Percentiles rank a stretch among this genome's conserved stretches.
Conservation (phyloP, 2,329 filamentous ascomycete species). For the Pyrenochaeta sp. region DNA sequence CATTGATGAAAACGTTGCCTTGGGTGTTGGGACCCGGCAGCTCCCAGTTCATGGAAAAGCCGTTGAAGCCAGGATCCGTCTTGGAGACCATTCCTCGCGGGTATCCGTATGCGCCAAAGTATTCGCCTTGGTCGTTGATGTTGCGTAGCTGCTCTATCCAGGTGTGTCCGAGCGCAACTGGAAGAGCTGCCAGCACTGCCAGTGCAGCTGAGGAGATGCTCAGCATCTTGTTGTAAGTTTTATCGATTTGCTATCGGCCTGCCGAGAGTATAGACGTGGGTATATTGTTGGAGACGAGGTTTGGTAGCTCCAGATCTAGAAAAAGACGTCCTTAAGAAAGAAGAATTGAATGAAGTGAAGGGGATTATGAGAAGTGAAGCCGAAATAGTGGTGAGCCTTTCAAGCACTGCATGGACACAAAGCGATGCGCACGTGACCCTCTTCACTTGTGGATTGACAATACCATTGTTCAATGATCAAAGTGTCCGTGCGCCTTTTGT, state of each 20-base stretch:
- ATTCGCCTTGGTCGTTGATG: slow-evolving; percentile 76
- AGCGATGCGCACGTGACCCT: slow-evolving; percentile 22
- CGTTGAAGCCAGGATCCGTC: slow-evolving; percentile 61
- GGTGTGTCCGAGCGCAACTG: slow-evolving; percentile 62
- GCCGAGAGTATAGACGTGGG: too few species aligned
- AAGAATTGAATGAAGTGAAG: slow-evolving; percentile 5
- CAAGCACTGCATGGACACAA: slow-evolving; percentile 16
- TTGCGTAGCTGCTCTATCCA: slow-evolving; percentile 82
- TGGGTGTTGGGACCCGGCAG: slow-evolving; percentile 60
- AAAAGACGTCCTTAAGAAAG: slow-evolving; percentile 4
- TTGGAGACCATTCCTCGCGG: slow-evolving; percentile 74
- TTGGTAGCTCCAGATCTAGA: too few species aligned
- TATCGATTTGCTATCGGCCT: slow-evolving; percentile 10
- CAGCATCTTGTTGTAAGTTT: slow-evolving; percentile 24
- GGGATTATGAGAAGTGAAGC: slow-evolving; percentile 10
- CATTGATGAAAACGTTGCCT: slow-evolving; percentile 56
- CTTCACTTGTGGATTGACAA: slow-evolving; percentile 37
- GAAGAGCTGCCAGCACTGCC: slow-evolving; percentile 27
- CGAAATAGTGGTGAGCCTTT: slow-evolving; percentile 19
- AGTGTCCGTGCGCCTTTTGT: slow-evolving; percentile 23
- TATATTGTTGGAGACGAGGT: too few species aligned
- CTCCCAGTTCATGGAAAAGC: slow-evolving; percentile 61
- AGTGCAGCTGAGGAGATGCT: slow-evolving; percentile 18
- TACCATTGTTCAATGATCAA: slow-evolving; percentile 36
- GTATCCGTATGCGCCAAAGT: slow-evolving; percentile 74